Conservation (phyloP, 164 flowering plant species). For the Tetrastigma voinierianum region DNA sequence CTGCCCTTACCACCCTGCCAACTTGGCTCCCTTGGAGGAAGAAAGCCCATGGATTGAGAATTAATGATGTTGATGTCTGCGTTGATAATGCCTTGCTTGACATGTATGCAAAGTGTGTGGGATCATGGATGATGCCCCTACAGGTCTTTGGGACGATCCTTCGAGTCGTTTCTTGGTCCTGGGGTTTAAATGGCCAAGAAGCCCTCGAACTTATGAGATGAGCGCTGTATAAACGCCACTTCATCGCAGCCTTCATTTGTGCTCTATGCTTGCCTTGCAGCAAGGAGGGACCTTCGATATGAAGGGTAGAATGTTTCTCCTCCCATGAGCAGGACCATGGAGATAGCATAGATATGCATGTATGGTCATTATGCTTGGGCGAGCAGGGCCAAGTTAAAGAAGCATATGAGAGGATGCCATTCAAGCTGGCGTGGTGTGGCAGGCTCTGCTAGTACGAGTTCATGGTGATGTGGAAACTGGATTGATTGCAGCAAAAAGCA, state of each 20-base stretch:
- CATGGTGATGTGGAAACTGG: conserved; percentile 69
- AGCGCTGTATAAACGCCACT: conserved; percentile 42
- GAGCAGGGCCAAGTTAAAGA: conserved; percentile 57
- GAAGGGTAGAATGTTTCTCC: conserved; percentile 58
- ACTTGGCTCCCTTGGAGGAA: conserved; percentile 49
- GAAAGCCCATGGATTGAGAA: conserved; percentile 61
- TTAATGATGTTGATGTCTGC: conserved; percentile 55
- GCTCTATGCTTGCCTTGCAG: conserved; percentile 75
- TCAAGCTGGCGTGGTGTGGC: conserved; percentile 65
- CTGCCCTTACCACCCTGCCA: conserved; percentile 66
- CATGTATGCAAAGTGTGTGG: conserved; percentile 89
- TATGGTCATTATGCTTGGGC: conserved; percentile 71
- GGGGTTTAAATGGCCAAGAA: conserved; percentile 65
- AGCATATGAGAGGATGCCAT: conserved; percentile 67
- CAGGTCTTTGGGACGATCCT: conserved; percentile 44
- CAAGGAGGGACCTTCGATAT: conserved; percentile 62
- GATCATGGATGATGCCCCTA: conserved; percentile 52
- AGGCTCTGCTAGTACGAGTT: conserved; percentile 56
- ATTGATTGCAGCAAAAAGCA: conserved; percentile 58
- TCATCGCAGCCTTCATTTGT: conserved; percentile 71
- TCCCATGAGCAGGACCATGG: conserved; percentile 48
- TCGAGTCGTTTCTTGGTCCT: conserved; percentile 69
- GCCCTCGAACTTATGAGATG: conserved; percentile 61
- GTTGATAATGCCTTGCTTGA: conserved; percentile 77
- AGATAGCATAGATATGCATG: conserved; percentile 75